A percentile compares a stretch with the other conserved stretches of the same genome.
These are phyloP conservation scores for Trifolium fragiferum DNA, from an alignment of 306 rosid species.

Conservation along the genomic window DNA sequence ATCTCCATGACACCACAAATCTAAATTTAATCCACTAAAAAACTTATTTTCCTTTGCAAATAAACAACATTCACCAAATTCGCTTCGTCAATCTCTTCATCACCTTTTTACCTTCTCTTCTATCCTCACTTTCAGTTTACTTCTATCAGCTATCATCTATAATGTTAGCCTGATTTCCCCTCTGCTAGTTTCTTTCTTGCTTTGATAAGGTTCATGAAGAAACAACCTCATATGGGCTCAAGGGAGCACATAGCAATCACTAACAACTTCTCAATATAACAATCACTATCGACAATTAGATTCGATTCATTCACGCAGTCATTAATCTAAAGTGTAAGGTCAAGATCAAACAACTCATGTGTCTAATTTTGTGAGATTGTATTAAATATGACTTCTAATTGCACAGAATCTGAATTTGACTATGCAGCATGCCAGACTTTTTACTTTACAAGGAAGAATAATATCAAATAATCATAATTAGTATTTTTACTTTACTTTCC, in stretches of 20 bases:
- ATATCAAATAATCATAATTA: no score
- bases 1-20: neutral
- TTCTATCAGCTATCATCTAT: neutral
- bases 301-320: neutral
- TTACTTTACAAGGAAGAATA: neutral
- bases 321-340: neutral
- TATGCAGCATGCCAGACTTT: neutral
- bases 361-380: neutral
- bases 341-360: neutral
- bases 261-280: neutral
- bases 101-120: neutral
- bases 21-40: neutral
- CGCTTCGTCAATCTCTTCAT: neutral
- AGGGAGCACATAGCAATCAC: constrained; percentile 27
- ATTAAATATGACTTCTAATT: neutral
- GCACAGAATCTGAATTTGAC: neutral
- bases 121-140: neutral
- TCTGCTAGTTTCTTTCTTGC: constrained; percentile 49
- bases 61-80: no score
- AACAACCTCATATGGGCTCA: constrained; percentile 45
- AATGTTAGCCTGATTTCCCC: constrained; percentile 8
- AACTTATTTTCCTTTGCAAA: neutral
- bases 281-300: neutral
- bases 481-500: no score
- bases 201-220: constrained; percentile 43